Evolutionary conservation across 805 yeast species (phyloP).

Genomic region (Cyberlindnera maritima): DNA sequence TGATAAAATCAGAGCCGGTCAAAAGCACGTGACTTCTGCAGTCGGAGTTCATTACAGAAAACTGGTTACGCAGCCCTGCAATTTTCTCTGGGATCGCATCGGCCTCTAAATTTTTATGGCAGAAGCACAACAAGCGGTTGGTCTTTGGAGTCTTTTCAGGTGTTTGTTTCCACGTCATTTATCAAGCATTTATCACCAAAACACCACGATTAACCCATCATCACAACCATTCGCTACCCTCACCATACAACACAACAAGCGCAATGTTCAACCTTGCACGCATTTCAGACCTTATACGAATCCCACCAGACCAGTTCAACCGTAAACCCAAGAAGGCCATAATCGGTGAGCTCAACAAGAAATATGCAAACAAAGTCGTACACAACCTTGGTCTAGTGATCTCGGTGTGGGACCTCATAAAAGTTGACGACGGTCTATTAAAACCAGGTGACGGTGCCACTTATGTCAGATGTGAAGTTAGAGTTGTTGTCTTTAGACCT

Average conservation of each 20-base stretch:
- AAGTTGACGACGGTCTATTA: slow-evolving; percentile 83
- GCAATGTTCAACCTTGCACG: slow-evolving; percentile 82
- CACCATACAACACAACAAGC: neutral
- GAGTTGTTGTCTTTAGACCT: slow-evolving; percentile 86
- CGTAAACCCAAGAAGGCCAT: slow-evolving; percentile 71
- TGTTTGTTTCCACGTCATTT: too few species aligned
- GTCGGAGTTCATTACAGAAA: neutral
- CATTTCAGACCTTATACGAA: slow-evolving; percentile 78
- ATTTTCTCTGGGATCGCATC: neutral
- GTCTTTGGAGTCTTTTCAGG: too few species aligned
- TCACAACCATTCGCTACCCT: too few species aligned
- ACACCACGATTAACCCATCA: too few species aligned
- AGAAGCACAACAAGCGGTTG: neutral
- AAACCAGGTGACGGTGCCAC: slow-evolving; percentile 95
- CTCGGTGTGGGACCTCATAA: slow-evolving; percentile 77
- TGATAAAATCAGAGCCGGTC: neutral
- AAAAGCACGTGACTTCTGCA: too few species aligned
- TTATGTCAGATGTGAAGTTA: slow-evolving; percentile 68
- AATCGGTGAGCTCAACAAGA: slow-evolving; percentile 74
- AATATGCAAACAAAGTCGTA: slow-evolving; percentile 83
- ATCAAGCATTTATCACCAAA: too few species aligned
- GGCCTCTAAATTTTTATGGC: neutral
- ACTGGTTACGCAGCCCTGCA: neutral
- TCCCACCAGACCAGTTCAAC: slow-evolving; percentile 83
- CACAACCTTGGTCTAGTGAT: slow-evolving; percentile 82